Evolutionary conservation across 2,329 filamentous ascomycete genomes (phyloP).

Genomic region (Sclerotinia minor): DNA sequence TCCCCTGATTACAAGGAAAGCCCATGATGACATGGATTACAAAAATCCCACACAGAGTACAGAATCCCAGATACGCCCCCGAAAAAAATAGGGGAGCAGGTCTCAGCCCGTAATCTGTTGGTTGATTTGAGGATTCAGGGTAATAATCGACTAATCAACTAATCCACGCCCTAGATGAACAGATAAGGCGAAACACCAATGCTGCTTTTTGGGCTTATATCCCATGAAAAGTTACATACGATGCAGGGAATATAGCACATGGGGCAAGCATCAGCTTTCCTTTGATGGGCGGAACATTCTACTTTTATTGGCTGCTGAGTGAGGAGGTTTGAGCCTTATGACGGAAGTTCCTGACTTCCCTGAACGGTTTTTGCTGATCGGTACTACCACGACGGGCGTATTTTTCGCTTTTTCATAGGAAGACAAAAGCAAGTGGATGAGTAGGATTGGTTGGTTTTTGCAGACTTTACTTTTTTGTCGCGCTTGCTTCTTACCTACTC

Average conservation of each 20-base stretch:
- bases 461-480: not conserved
- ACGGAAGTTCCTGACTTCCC: slow-evolving; percentile 23
- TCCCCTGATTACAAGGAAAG: not conserved
- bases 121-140: not conserved
- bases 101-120: slow-evolving; percentile 19
- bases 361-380: slow-evolving; percentile 21
- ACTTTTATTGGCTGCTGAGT: not conserved
- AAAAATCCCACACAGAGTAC: too few relatives aligned
- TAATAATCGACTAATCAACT: not conserved
- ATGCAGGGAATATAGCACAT: slow-evolving; percentile 16
- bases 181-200: slow-evolving; percentile 19
- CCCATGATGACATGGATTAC: not conserved
- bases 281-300: slow-evolving; percentile 1
- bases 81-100: not conserved
- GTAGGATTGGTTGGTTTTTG: not conserved
- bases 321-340: slow-evolving; percentile 22
- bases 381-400: not conserved
- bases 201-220: slow-evolving; percentile 16
- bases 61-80: not conserved
- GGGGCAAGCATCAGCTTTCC: slow-evolving; percentile 23
- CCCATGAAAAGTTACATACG: slow-evolving; percentile 19
- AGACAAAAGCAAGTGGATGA: too few relatives aligned
- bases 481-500: not conserved
- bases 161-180: slow-evolving; percentile 6
- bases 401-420: not conserved